Base-by-base conservation (phyloP, 306 rosid genomes). In the Acacia melanoxylon region DNA sequence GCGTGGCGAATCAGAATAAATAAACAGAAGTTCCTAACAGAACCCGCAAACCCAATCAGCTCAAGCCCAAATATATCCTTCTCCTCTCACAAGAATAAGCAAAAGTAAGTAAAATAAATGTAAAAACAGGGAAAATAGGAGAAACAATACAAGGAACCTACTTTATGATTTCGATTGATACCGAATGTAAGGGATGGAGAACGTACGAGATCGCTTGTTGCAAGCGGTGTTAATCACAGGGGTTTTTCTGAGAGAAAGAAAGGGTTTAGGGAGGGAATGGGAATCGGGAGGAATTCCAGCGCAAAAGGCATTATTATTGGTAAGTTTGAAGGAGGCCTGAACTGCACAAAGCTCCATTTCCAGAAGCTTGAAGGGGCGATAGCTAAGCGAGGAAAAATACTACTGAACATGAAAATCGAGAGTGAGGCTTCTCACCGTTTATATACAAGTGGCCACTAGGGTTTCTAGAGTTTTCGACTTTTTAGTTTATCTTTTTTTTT, bases 151-250 rank as follows among this genome's bases (percentile, higher is more conserved):
- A 13, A n/a, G 42, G 82, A 86, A 41, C 59, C 5, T 77, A 67
- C 58, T 48, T 42, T 62, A 61, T 16, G 56, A 72, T 62, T 82
- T 5, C 16, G 13, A 62, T 4, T 40, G 42, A 79, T 54, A 63
- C 20, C 58, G 44, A 70, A 72, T 83, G 71, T 67, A 76, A 46
- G 40, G 81, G 79, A 72, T 33, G 6, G 24, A 58, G 73, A 76
- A 82, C 86, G 17, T 85, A 87, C 88, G 85, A 79, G 81, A 76
- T 58, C 61, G 86, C 35, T 61, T 70, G 58, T 14, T 44, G 13
- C 58, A 5, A 17, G 77, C 76, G 2, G 61, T 1, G 69, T 67
- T 59, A 72, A 76, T n/a, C 65, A 75, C 11, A 0, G 37, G 80
- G 62, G 49, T 22, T 74, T 37, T 72, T 75, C 62, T 54, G 44